Base-by-base conservation (phyloP, 2,329 filamentous ascomycete genomes). In the Macrophomina phaseolina region DNA sequence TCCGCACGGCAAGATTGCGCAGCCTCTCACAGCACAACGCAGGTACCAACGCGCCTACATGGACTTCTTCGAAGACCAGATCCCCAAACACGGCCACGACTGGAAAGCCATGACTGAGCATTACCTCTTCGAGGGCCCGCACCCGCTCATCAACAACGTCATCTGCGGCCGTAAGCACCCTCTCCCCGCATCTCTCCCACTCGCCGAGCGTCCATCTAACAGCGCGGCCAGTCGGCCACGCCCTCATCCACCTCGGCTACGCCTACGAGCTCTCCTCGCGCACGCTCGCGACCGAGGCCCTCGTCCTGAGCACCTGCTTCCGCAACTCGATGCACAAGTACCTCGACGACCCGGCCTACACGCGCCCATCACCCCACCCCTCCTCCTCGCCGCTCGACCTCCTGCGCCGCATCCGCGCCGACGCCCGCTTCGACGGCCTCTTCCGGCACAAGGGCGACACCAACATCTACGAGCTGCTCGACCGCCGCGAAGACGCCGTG, bases 41-140 rank as follows among this genome's bases (percentile, higher is more conserved):
- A 87, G 83, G 69, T 97, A 96, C 75, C 93, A 99, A 79, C 87
- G 94, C 67, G 94, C 93, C 0, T 99, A 90, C 75, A 84, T 99
- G 66, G 94, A 99, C 77, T 98, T 95, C 76, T 98, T 97, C 75
- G 95, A 99, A 77, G 95, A 99, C 76, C 89, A 93, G 73, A 83
- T 98, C 40, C 93, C 92, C 4, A 81, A 82, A 16, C 86, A 89
- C 72, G 84, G 88, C 40, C 97, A 97, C 76, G 87, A 97, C 75
- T 97, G 95, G 92, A 91, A 90, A 75, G 83, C 84, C 64, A 87
- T 97, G 2, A 82, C 95, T 5, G 81, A 88, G 4, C 86, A 93
- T 68, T 98, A 91, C 75, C 79, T 99, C 56, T 91, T 94, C 70
- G 80, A 84, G 49, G 90, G 89, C 38, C 85, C 91, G 61, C 83